Conservation (phyloP, 1,284 basidiomycete genomes). For the Chondrostereum purpureum region DNA sequence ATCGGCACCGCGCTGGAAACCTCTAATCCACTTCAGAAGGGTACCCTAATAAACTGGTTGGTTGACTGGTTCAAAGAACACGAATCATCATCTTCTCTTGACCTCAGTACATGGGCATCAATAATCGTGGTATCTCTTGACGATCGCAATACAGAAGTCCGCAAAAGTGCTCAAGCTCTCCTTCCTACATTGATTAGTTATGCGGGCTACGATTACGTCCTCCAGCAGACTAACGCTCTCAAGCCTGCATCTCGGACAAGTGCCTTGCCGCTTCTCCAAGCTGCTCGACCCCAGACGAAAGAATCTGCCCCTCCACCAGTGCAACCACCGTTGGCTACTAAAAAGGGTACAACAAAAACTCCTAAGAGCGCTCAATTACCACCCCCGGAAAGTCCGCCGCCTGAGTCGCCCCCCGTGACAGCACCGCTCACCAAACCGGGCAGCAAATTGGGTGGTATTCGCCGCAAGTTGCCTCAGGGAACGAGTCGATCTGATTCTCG, state of each 20-base stretch:
- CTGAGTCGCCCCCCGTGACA: conserved; percentile 29
- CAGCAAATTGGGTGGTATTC: conserved; percentile 54
- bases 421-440: conserved; percentile 25
- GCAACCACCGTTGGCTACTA: conserved; percentile 18
- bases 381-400: conserved; percentile 29
- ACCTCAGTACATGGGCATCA: conserved; percentile 68
- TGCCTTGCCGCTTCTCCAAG: conserved; percentile 85
- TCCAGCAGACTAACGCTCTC: conserved; percentile 80
- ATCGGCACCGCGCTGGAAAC: conserved; percentile 80
- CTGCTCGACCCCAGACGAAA: conserved; percentile 43
- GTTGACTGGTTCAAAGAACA: conserved; percentile 73
- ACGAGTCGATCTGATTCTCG: conserved; percentile 56
- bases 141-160: conserved; percentile 87
- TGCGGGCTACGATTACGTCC: conserved; percentile 80
- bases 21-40: conserved; percentile 84
- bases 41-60: conserved; percentile 82
- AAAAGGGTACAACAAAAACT: conserved; percentile 7
- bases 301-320: conserved; percentile 21
- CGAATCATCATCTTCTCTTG: conserved; percentile 50
- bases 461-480: conserved; percentile 66
- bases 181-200: conserved; percentile 75
- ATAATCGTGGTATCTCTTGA: conserved; percentile 82
- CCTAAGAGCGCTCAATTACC: conserved; percentile 17
- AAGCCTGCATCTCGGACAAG: conserved; percentile 89
- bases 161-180: conserved; percentile 83